Conservation (phyloP, 495 filamentous ascomycete genomes). For the Terfezia boudieri region DNA sequence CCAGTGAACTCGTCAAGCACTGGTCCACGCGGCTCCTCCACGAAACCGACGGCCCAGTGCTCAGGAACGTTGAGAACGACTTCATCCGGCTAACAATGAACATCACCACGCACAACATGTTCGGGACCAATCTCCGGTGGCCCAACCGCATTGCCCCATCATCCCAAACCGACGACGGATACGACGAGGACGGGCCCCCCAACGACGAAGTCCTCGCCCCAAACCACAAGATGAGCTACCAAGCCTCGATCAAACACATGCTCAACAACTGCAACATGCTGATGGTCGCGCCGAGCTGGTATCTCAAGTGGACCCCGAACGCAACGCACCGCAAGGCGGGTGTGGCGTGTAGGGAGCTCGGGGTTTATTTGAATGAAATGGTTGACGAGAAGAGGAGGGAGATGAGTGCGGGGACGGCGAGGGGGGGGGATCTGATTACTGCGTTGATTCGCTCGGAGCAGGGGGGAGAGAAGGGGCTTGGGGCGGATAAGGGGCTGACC, state of each 20-base stretch:
- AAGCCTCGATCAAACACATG: slow-evolving; percentile 28
- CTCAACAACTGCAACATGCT: slow-evolving; percentile 33
- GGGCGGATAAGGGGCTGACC: slow-evolving; percentile 17
- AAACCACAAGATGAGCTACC: slow-evolving; percentile 39
- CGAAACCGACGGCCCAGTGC: slow-evolving; percentile 4
- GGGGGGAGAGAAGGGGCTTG: neutral
- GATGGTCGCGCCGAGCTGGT: slow-evolving; percentile 27
- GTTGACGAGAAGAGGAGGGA: slow-evolving; percentile 30
- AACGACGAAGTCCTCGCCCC: neutral
- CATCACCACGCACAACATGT: slow-evolving; percentile 45
- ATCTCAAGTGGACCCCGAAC: slow-evolving; percentile 31
- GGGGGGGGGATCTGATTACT: slow-evolving; percentile 44
- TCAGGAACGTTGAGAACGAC: slow-evolving; percentile 30
- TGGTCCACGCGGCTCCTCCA: neutral
- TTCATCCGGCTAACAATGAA: slow-evolving; percentile 41
- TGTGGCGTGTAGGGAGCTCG: slow-evolving; percentile 34
- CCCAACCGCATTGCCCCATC: slow-evolving; percentile 10
- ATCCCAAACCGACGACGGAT: slow-evolving; percentile 16
- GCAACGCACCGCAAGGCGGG: slow-evolving; percentile 26
- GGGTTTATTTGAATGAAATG: slow-evolving; percentile 42
- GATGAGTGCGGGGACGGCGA: slow-evolving; percentile 23
- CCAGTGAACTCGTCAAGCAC: neutral
- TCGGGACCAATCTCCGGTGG: slow-evolving; percentile 37
- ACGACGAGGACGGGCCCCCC: slow-evolving; percentile 23
- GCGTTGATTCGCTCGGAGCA: slow-evolving; percentile 22